Percentiles rank a stretch among this genome's conserved stretches.
These are phyloP conservation scores for Puccinia polysora DNA, from an alignment of 1,284 basidiomycete genomes.

Conservation along the genomic window DNA sequence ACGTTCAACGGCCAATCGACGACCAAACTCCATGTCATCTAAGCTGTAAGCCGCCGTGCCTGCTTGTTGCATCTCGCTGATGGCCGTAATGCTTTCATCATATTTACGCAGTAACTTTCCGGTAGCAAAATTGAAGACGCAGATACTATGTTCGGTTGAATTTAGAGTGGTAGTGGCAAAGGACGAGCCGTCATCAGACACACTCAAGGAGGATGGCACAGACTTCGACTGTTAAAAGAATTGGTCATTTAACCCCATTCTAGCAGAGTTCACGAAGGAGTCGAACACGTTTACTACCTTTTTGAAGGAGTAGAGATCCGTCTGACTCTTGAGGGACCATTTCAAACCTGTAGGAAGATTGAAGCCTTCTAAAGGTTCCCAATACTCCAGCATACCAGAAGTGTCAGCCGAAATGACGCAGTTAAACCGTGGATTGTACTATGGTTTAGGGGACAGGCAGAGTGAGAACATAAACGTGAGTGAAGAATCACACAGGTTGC, in stretches of 20 bases:
- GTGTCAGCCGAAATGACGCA: conserved; percentile 91
- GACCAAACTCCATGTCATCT: conserved; percentile 99
- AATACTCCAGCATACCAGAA: conserved; percentile 92
- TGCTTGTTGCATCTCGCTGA: conserved; percentile 74
- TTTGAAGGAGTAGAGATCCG: conserved; percentile 96
- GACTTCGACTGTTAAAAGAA: conserved; percentile 67
- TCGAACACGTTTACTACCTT: conserved; percentile 60
- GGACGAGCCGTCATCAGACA: conserved; percentile 78
- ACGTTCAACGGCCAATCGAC: conserved; percentile 81
- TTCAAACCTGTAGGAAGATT: conserved; percentile 66
- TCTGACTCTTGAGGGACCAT: conserved; percentile 85
- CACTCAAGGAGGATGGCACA: conserved; percentile 78
- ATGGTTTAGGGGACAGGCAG: conserved; percentile 24
- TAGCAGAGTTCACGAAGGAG: neutral
- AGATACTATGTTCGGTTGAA: conserved; percentile 80
- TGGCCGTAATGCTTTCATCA: conserved; percentile 85
- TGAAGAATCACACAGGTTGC: no score
- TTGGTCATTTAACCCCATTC: neutral
- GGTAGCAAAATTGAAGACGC: conserved; percentile 82
- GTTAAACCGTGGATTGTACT: conserved; percentile 87
- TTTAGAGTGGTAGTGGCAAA: conserved; percentile 82
- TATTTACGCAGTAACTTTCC: conserved; percentile 89
- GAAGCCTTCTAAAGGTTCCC: conserved; percentile 86
- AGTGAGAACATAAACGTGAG: no score
- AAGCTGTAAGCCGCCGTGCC: conserved; percentile 83